These are phyloP conservation scores for Wallacemonas rigidus DNA, from an alignment of 208 protist genomes.

Conservation along the genomic window DNA sequence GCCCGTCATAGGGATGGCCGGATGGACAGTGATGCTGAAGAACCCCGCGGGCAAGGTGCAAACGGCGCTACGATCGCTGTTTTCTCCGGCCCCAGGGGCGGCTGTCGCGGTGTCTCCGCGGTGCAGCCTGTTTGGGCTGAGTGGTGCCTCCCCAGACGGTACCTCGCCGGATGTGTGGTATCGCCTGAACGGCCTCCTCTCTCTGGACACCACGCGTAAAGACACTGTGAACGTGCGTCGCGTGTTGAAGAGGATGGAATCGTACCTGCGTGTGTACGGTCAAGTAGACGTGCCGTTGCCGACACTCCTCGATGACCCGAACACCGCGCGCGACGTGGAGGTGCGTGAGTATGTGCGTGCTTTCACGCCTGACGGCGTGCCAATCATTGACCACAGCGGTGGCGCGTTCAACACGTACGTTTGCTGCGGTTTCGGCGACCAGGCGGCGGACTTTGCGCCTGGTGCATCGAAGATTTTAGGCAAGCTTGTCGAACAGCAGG, in stretches of 20 bases:
- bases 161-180: conserved; percentile 14
- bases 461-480: conserved; percentile 72
- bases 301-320: not conserved
- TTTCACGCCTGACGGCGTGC: conserved; percentile 84
- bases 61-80: conserved; percentile 31
- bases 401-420: conserved; percentile 84
- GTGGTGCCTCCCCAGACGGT: not conserved
- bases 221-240: conserved; percentile 15
- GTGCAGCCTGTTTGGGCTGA: conserved; percentile 42
- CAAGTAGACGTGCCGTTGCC: conserved; percentile 34
- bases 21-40: conserved; percentile 38
- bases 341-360: conserved; percentile 57
- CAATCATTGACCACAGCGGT: conserved; percentile 71
- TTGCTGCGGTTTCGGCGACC: conserved; percentile 86
- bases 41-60: conserved; percentile 17
- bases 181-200: conserved; percentile 57
- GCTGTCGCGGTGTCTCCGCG: conserved; percentile 29
- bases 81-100: conserved; percentile 20
- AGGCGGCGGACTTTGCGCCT: conserved; percentile 75
- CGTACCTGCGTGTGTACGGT: conserved; percentile 61
- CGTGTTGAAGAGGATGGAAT: conserved; percentile 51
- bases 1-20: conserved; percentile 68
- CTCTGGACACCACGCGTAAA: conserved; percentile 45
- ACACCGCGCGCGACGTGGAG: conserved; percentile 10
- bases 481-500: conserved; percentile 74